phyloP scores from a whole-genome alignment of 1,284 basidiomycete species.

The Apiotrichum akiyoshidainum region DNA sequence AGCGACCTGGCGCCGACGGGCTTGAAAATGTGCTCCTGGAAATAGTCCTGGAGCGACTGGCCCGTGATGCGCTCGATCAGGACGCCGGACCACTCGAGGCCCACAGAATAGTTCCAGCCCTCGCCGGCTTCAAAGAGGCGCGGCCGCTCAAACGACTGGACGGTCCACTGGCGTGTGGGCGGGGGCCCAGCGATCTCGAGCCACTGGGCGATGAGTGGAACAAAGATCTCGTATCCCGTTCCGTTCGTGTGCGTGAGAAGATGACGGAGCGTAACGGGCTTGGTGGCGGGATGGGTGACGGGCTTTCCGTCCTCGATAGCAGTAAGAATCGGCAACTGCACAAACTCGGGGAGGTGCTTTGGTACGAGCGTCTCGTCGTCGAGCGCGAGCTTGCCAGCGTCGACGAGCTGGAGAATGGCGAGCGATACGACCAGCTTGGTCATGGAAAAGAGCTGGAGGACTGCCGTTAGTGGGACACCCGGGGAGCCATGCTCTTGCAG shows the following conservation, averaged over 20 bases:
- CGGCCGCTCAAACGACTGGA: slow-evolving; percentile 22
- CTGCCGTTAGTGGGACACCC: slow-evolving; percentile 11
- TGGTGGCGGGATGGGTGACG: slow-evolving; percentile 22
- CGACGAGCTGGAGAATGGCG: slow-evolving; percentile 17
- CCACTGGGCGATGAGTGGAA: slow-evolving; percentile 11
- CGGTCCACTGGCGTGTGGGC: slow-evolving; percentile 15
- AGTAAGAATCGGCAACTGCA: slow-evolving; percentile 27
- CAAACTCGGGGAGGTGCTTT: slow-evolving; percentile 37
- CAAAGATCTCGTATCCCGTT: slow-evolving; percentile 14
- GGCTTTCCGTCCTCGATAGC: slow-evolving; percentile 28
- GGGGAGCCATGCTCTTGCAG: no score
- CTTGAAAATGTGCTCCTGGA: slow-evolving; percentile 40
- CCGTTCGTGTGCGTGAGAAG: slow-evolving; percentile 33
- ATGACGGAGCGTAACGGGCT: slow-evolving; percentile 36
- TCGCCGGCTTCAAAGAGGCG: slow-evolving; percentile 38
- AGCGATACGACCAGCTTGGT: slow-evolving; percentile 35
- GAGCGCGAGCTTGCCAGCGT: slow-evolving; percentile 17
- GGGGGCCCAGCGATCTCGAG: background rate
- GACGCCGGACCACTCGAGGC: slow-evolving; percentile 44
- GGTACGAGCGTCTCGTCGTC: slow-evolving; percentile 29
- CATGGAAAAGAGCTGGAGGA: slow-evolving; percentile 38
- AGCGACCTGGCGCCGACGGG: slow-evolving; percentile 33
- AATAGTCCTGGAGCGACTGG: slow-evolving; percentile 34
- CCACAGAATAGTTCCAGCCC: slow-evolving; percentile 30
- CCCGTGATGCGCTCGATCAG: slow-evolving; percentile 38